Percentiles rank a stretch among this genome's conserved stretches.
phyloP scores from a whole-genome alignment of 495 filamentous ascomycete species.

The Niebla homalea region DNA sequence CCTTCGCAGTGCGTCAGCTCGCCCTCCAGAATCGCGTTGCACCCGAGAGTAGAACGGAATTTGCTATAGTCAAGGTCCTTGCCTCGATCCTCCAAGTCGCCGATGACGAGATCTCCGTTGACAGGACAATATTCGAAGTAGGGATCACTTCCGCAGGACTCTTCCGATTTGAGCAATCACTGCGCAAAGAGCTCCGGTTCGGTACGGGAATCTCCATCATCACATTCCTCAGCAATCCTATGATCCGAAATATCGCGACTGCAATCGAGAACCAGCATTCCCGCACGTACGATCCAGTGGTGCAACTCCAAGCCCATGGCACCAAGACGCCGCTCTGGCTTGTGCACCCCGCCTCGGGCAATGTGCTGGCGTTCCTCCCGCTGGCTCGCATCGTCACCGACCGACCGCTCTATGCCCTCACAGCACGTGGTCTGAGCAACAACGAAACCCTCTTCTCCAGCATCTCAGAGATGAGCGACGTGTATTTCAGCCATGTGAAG shows the following conservation, averaged over 20 bases:
- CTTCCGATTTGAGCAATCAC: conserved; percentile 15
- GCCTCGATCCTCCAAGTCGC: conserved; percentile 10
- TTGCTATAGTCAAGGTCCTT: conserved; percentile 12
- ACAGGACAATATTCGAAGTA: conserved; percentile 25
- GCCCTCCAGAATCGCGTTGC: conserved; percentile 19
- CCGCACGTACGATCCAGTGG: conserved; percentile 32
- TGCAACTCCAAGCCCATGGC: conserved; percentile 27
- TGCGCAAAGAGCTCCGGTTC: conserved; percentile 9
- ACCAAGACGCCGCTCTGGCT: conserved; percentile 39
- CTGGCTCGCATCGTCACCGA: conserved; percentile 33
- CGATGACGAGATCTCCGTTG: conserved; percentile 18
- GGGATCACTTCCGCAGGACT: conserved; percentile 35
- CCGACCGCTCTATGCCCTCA: conserved; percentile 40
- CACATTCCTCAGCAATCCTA: conserved; percentile 28
- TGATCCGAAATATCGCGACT: conserved; percentile 20
- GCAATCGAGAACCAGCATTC: conserved; percentile 8
- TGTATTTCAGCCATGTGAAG: conserved; percentile 32
- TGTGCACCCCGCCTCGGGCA: conserved; percentile 42
- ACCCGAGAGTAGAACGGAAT: conserved; percentile 2
- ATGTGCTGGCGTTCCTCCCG: conserved; percentile 41
- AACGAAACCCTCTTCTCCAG: conserved; percentile 24
- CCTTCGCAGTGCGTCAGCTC: too few relatives aligned
- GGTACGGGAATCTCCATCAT: conserved; percentile 19
- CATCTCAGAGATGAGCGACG: conserved; percentile 24
- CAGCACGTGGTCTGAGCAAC: conserved; percentile 35